These are phyloP conservation scores for Hypoxylon subgilvum DNA, from an alignment of 495 filamentous ascomycete species.

Conservation along the genomic window DNA sequence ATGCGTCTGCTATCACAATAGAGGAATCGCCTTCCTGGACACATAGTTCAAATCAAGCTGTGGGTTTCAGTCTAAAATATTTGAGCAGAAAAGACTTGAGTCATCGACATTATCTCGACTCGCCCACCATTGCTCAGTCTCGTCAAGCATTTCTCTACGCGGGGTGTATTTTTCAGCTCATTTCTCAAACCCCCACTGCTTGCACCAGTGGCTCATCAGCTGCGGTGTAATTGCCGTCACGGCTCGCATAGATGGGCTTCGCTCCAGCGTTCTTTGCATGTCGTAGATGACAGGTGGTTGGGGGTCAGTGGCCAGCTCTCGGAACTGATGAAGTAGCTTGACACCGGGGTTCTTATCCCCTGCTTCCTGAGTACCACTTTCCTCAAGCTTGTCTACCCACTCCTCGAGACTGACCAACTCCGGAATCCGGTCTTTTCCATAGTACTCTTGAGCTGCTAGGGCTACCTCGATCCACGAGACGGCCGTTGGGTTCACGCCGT, in stretches of 20 bases:
- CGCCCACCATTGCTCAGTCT: too few species aligned
- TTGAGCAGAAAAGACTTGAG: too few species aligned
- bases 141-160: too few species aligned
- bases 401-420: constrained; percentile 45
- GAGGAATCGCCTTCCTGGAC: too few species aligned
- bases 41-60: too few species aligned
- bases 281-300: constrained; percentile 30
- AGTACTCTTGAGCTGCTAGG: constrained; percentile 44
- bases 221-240: constrained; percentile 46
- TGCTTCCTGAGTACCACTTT: constrained; percentile 35
- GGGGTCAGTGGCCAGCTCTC: constrained; percentile 1
- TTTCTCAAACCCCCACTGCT: constrained; percentile 51
- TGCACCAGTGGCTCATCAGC: constrained; percentile 58
- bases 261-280: constrained; percentile 41
- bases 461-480: constrained; percentile 47
- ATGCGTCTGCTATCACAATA: too few species aligned
- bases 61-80: too few species aligned
- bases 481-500: constrained; percentile 53
- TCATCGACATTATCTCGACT: too few species aligned
- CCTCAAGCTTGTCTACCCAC: constrained; percentile 50
- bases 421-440: constrained; percentile 43
- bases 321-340: constrained; percentile 48
- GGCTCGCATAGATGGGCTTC: constrained; percentile 45
- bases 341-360: constrained; percentile 49
- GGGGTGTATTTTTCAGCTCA: too few species aligned